Conservation (phyloP, 1,284 basidiomycete species). For the Xerocomus tenax region DNA sequence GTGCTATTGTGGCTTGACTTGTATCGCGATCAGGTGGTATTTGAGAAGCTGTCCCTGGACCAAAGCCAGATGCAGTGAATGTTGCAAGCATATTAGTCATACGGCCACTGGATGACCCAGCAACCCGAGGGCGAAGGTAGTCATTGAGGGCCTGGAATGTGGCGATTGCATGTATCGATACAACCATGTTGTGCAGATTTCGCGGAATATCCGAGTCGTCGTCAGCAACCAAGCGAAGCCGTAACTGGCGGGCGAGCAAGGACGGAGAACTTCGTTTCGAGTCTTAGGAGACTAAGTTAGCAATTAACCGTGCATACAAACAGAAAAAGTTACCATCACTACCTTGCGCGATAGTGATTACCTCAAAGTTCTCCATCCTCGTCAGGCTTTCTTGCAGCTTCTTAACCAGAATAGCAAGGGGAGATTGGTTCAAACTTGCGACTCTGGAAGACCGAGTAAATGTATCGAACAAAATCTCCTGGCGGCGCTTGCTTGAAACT, state of each 20-base stretch:
- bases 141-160: slow-evolving; percentile 93
- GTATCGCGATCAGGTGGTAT: slow-evolving; percentile 20
- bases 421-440: slow-evolving; percentile 42
- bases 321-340: slow-evolving; percentile 48
- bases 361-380: slow-evolving; percentile 89
- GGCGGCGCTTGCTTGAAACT: slow-evolving; percentile 55
- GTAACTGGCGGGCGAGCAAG: slow-evolving; percentile 78
- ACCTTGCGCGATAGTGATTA: slow-evolving; percentile 74
- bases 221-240: slow-evolving; percentile 78
- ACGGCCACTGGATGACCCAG: slow-evolving; percentile 62
- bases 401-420: slow-evolving; percentile 80
- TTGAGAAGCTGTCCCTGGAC: slow-evolving; percentile 33
- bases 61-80: slow-evolving; percentile 70
- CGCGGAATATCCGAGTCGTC: slow-evolving; percentile 83
- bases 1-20: slow-evolving; percentile 21
- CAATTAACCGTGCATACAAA: neutral
- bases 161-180: slow-evolving; percentile 93
- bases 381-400: slow-evolving; percentile 90
- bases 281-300: slow-evolving; percentile 38
- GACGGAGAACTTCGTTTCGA: slow-evolving; percentile 81
- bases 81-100: slow-evolving; percentile 88
- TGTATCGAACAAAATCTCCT: slow-evolving; percentile 67
- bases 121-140: slow-evolving; percentile 82
- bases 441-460: slow-evolving; percentile 53
- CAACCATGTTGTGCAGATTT: slow-evolving; percentile 79